Percentiles rank a stretch among this genome's conserved stretches.
phyloP scores from a whole-genome alignment of 495 filamentous ascomycete species.

The Pseudomonodictys pantanalensis region DNA sequence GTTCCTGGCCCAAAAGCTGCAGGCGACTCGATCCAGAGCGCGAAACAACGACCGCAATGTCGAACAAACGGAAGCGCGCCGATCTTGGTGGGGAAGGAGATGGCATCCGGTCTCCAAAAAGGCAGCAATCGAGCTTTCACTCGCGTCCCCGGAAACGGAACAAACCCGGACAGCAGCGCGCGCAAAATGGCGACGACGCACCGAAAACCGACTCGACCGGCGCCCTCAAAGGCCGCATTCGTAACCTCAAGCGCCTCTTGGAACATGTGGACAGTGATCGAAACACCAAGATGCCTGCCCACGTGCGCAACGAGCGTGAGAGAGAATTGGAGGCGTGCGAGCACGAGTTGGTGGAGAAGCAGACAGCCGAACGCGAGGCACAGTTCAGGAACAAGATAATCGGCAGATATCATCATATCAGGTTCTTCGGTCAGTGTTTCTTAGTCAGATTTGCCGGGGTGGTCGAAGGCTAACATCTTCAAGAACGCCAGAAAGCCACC shows the following conservation, averaged over 20 bases:
- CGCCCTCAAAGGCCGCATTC: constrained; percentile 57
- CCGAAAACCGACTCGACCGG: constrained; percentile 28
- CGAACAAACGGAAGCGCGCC: constrained; percentile 28
- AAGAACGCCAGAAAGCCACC: constrained; percentile 82
- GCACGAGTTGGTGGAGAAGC: constrained; percentile 60
- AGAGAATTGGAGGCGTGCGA: constrained; percentile 74
- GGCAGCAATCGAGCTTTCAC: constrained; percentile 14
- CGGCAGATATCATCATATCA: constrained; percentile 86
- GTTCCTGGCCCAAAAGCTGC: background rate
- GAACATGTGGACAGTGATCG: constrained; percentile 47
- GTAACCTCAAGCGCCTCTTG: constrained; percentile 62
- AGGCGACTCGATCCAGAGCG: background rate
- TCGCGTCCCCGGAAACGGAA: constrained; percentile 3
- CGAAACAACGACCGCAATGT: constrained; percentile 23
- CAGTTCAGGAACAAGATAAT: constrained; percentile 67
- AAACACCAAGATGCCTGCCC: constrained; percentile 58
- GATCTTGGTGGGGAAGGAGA: constrained; percentile 7
- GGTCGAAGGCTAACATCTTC: constrained; percentile 11
- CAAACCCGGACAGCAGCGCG: background rate
- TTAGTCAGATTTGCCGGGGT: background rate
- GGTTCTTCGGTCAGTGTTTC: constrained; percentile 78
- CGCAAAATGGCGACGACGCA: background rate
- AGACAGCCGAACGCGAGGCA: constrained; percentile 47
- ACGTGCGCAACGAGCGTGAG: constrained; percentile 72
- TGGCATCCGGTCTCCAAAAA: background rate